These are phyloP conservation scores for Solanum dulcamara DNA, from an alignment of 257 asterid species.

Conservation along the genomic window DNA sequence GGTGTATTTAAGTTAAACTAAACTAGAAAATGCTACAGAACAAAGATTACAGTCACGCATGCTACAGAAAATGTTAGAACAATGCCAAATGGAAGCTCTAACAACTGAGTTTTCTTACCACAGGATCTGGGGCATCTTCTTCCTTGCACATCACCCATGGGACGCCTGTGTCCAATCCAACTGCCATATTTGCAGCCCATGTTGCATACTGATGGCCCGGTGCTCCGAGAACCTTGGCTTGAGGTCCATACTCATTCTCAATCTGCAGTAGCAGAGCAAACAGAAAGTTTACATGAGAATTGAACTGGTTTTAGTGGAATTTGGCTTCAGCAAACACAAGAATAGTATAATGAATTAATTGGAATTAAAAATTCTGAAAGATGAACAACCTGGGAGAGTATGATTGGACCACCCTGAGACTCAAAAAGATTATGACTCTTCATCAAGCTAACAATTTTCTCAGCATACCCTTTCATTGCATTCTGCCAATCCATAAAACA, in stretches of 20 bases:
- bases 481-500: slow-evolving; percentile 6
- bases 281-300: not conserved
- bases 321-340: not conserved
- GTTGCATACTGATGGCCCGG: slow-evolving; percentile 21
- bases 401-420: slow-evolving; percentile 24
- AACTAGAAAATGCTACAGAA: not conserved
- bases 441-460: slow-evolving; percentile 18
- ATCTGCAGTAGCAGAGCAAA: slow-evolving; percentile 15
- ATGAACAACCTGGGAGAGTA: slow-evolving; percentile 16
- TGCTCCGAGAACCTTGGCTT: slow-evolving; percentile 20
- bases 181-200: slow-evolving; percentile 47
- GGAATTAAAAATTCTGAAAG: not conserved
- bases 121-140: slow-evolving; percentile 76
- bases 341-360: not conserved
- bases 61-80: too few relatives aligned
- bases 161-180: slow-evolving; percentile 29
- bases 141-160: slow-evolving; percentile 53
- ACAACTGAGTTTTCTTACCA: slow-evolving; percentile 30
- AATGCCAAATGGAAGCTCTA: not conserved
- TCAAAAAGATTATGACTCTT: slow-evolving; percentile 15
- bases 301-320: not conserved
- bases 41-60: too few relatives aligned
- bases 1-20: not conserved
- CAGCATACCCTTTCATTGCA: slow-evolving; percentile 20
- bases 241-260: slow-evolving; percentile 36